Percentiles rank a stretch among this genome's conserved stretches.
phyloP scores from a whole-genome alignment of 768 basidiomycete genomes.

The Mycena pura region DNA sequence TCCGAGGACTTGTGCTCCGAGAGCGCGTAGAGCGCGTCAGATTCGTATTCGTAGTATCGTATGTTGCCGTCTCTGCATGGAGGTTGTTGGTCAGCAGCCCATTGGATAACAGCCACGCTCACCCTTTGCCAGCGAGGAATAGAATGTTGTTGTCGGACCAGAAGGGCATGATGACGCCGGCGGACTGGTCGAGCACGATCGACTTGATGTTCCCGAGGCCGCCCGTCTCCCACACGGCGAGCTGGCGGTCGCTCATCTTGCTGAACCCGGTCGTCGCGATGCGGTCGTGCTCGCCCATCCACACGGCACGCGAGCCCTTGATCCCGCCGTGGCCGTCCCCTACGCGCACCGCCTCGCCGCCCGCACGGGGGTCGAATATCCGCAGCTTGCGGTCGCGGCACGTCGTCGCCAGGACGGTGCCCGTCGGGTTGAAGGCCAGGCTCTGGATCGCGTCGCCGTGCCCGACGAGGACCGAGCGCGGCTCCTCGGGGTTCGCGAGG shows the following conservation, averaged over 20 bases:
- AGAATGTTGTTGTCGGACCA: constrained; percentile 94
- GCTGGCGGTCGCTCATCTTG: constrained; percentile 94
- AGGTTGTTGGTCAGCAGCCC: no score
- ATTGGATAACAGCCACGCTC: no score
- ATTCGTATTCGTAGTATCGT: constrained; percentile 96
- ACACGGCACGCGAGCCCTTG: constrained; percentile 87
- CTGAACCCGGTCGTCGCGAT: constrained; percentile 97
- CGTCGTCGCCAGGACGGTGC: constrained; percentile 85
- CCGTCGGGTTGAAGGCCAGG: constrained; percentile 80
- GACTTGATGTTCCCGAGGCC: constrained; percentile 79
- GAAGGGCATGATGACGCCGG: constrained; percentile 97
- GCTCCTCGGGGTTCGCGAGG: constrained; percentile 72
- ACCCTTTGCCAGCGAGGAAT: constrained; percentile 94
- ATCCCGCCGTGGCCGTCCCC: constrained; percentile 92
- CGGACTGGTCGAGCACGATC: constrained; percentile 82
- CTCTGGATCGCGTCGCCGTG: constrained; percentile 91
- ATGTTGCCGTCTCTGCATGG: constrained; percentile 93
- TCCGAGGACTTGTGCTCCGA: constrained; percentile 89
- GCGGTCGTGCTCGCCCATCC: constrained; percentile 89
- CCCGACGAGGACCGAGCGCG: constrained; percentile 66
- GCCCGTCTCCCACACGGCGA: constrained; percentile 88
- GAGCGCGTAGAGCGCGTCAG: constrained; percentile 76
- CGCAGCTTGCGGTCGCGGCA: constrained; percentile 92
- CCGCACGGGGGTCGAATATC: constrained; percentile 88
- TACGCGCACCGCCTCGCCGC: constrained; percentile 80